These are phyloP conservation scores for Pittosporum tobira DNA, from an alignment of 129 eudicot genomes.

Conservation along the genomic window DNA sequence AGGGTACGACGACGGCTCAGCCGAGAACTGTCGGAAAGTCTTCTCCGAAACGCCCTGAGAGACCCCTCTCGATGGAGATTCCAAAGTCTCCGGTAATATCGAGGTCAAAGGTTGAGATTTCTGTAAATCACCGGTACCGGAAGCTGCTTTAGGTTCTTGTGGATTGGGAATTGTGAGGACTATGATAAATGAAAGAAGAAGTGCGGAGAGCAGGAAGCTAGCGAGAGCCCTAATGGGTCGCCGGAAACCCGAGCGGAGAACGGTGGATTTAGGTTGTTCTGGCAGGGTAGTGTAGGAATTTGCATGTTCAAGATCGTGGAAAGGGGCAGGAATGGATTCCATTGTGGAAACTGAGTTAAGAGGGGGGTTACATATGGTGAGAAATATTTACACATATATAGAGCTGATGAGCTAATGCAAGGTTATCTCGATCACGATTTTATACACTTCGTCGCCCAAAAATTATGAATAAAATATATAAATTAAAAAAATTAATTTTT, in stretches of 20 bases:
- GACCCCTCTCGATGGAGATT: slow-evolving; percentile 47
- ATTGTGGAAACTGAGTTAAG: background rate
- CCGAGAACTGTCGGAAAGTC: slow-evolving; percentile 21
- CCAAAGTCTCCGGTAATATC: background rate
- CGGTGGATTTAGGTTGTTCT: slow-evolving; percentile 20
- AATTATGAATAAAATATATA: too few species aligned
- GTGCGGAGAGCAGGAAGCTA: slow-evolving; percentile 28
- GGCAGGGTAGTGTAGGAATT: slow-evolving; percentile 43
- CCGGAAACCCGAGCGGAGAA: slow-evolving; percentile 14
- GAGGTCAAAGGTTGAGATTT: too few species aligned
- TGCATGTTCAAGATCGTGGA: slow-evolving; percentile 39
- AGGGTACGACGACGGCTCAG: slow-evolving; percentile 25
- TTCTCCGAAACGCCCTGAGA: slow-evolving; percentile 65
- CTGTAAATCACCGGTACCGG: slow-evolving; percentile 5
- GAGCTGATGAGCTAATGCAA: too few species aligned
- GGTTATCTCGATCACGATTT: too few species aligned
- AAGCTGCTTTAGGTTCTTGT: background rate
- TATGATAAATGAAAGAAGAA: slow-evolving; percentile 25
- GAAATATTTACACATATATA: too few species aligned
- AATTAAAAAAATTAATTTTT: too few species aligned
- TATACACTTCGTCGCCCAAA: too few species aligned
- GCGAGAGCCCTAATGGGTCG: slow-evolving; percentile 19
- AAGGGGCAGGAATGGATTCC: slow-evolving; percentile 7
- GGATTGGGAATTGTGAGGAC: slow-evolving; percentile 23
- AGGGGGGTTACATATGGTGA: too few species aligned